These are phyloP conservation scores for Aspergillus fumigatiaffinis DNA, from an alignment of 2,329 filamentous ascomycete species.

Conservation along the genomic window DNA sequence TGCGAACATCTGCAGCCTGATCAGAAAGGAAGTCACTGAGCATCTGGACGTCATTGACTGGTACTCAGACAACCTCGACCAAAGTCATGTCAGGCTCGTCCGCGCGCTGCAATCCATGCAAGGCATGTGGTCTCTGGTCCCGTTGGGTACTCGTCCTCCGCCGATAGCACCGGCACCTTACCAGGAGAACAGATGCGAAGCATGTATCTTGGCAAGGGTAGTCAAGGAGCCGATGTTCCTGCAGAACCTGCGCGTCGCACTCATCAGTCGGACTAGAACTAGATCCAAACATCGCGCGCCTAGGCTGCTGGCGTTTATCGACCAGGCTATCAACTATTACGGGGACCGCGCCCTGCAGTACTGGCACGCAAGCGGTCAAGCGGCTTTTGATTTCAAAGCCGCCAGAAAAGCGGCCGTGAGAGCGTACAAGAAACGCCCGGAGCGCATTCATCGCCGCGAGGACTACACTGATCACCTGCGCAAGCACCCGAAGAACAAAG, in stretches of 20 bases:
- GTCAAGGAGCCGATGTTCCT: conserved; percentile 21
- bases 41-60: conserved; percentile 18
- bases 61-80: conserved; percentile 12
- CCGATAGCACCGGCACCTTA: conserved; percentile 17
- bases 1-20: conserved; percentile 13
- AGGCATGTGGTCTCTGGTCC: conserved; percentile 29
- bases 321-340: conserved; percentile 24
- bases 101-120: conserved; percentile 22
- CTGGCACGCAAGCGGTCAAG: conserved; percentile 12
- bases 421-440: conserved; percentile 10
- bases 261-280: conserved; percentile 30
- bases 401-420: conserved; percentile 16
- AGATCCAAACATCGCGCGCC: conserved; percentile 18
- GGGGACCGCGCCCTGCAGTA: conserved; percentile 4
- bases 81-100: conserved; percentile 11
- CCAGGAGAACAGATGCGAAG: conserved; percentile 34
- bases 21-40: conserved; percentile 22
- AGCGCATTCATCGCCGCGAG: neutral
- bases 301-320: conserved; percentile 26
- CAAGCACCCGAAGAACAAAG: neutral
- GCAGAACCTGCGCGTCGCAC: conserved; percentile 25
- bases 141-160: neutral
- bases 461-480: neutral
- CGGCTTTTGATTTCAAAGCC: conserved; percentile 12
- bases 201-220: conserved; percentile 35